A percentile compares a stretch with the other conserved stretches of the same genome.
phyloP scores from a whole-genome alignment of 2,329 filamentous ascomycete species.

The Myriosclerotinia curreyana region DNA sequence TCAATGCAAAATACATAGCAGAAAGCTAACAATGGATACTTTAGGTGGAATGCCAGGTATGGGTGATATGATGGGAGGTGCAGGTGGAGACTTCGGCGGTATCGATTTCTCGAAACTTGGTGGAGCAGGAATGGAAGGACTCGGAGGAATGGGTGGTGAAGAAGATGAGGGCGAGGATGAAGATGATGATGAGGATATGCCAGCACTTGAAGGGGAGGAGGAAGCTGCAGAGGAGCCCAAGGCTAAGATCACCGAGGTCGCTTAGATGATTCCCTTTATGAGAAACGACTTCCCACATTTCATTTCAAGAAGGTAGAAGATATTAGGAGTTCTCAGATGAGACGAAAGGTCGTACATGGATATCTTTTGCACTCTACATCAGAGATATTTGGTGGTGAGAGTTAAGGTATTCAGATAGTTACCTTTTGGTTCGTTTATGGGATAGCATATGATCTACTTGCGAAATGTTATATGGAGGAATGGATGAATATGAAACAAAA shows the following conservation, averaged over 20 bases:
- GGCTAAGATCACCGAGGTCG: constrained; percentile 43
- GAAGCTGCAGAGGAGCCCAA: constrained; percentile 44
- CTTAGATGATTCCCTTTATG: constrained; percentile 28
- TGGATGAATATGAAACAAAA: constrained; percentile 12
- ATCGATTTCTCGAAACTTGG: constrained; percentile 94
- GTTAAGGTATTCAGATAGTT: constrained; percentile 5
- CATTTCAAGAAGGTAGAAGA: constrained; percentile 12
- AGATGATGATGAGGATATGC: constrained; percentile 79
- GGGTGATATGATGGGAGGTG: constrained; percentile 41
- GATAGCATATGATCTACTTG: background rate
- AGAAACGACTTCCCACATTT: background rate
- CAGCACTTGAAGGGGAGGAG: constrained; percentile 67
- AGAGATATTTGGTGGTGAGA: background rate
- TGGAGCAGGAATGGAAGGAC: constrained; percentile 49
- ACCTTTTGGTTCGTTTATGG: background rate
- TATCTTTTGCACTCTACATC: constrained; percentile 5
- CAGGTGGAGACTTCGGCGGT: constrained; percentile 71
- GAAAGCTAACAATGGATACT: background rate
- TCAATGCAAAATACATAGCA: background rate
- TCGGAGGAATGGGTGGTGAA: constrained; percentile 44
- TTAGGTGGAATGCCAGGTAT: constrained; percentile 31
- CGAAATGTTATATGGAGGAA: background rate
- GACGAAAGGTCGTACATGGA: constrained; percentile 1
- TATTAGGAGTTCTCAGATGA: constrained; percentile 10
- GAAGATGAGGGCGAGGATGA: constrained; percentile 47